Evolutionary conservation across 2,329 filamentous ascomycete species (phyloP).

Genomic region (Pseudocercospora fuligena): DNA sequence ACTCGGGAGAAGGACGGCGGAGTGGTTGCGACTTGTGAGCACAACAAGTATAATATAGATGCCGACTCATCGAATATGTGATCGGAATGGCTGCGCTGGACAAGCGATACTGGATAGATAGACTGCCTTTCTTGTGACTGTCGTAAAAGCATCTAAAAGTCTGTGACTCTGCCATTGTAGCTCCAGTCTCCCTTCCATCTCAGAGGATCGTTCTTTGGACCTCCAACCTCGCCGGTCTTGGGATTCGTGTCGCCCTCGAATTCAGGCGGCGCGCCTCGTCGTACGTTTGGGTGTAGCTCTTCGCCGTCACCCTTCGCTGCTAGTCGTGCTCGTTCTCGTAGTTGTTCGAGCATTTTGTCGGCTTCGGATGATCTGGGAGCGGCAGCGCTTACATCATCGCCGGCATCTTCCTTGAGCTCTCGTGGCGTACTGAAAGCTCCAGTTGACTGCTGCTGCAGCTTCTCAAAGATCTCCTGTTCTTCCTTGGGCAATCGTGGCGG

Average conservation of each 20-base stretch:
- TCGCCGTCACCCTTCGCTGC: slow-evolving; percentile 64
- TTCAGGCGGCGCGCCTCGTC: slow-evolving; percentile 81
- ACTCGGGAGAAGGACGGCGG: slow-evolving; percentile 33
- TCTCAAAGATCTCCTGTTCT: slow-evolving; percentile 89
- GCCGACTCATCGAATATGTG: slow-evolving; percentile 28
- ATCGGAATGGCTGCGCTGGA: background rate
- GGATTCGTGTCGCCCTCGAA: slow-evolving; percentile 93
- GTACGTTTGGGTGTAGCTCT: slow-evolving; percentile 71
- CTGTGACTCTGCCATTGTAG: slow-evolving; percentile 92
- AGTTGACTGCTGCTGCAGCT: slow-evolving; percentile 77
- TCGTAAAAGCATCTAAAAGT: slow-evolving; percentile 64
- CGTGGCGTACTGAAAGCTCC: slow-evolving; percentile 74
- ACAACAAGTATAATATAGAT: slow-evolving; percentile 36
- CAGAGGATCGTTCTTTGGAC: slow-evolving; percentile 95
- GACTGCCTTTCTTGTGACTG: background rate
- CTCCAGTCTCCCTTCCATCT: slow-evolving; percentile 93
- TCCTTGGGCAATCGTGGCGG: slow-evolving; percentile 86
- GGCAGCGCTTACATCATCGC: slow-evolving; percentile 11
- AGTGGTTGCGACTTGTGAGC: slow-evolving; percentile 33
- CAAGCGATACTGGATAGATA: background rate
- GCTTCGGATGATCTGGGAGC: slow-evolving; percentile 28
- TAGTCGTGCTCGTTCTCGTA: slow-evolving; percentile 48
- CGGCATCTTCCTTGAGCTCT: slow-evolving; percentile 22
- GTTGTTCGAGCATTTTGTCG: slow-evolving; percentile 35
- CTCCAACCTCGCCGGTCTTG: slow-evolving; percentile 91